A percentile compares a stretch with the other conserved stretches of the same genome.
Evolutionary conservation across 768 basidiomycete genomes (phyloP).

Genomic region (Trametes maxima): DNA sequence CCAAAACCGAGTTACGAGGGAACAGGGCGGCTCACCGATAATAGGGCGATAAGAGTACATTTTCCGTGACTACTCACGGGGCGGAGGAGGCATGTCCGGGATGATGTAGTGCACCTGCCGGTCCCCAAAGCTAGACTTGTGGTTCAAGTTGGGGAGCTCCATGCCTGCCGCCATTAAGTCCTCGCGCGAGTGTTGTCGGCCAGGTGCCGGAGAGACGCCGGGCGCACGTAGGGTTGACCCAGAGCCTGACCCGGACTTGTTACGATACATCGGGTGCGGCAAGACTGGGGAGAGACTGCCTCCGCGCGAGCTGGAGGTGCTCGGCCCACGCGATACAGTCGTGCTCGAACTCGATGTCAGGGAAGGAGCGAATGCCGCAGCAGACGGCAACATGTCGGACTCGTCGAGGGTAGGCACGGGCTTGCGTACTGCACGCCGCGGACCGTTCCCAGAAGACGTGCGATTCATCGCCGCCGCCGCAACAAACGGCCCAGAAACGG

Average conservation of each 20-base stretch:
- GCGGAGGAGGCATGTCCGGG: constrained; percentile 32
- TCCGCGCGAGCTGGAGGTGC: background rate
- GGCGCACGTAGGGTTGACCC: constrained; percentile 21
- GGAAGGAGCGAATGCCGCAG: background rate
- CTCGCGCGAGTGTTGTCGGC: constrained; percentile 25
- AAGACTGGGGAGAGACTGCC: constrained; percentile 5
- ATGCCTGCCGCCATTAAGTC: constrained; percentile 25
- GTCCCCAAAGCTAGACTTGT: constrained; percentile 36
- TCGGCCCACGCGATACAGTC: background rate
- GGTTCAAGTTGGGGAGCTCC: constrained; percentile 27
- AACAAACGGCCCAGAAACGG: background rate
- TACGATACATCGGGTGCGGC: constrained; percentile 11
- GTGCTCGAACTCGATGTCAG: background rate
- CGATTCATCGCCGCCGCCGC: constrained; percentile 16
- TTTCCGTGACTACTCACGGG: constrained; percentile 12
- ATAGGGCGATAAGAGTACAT: constrained; percentile 16
- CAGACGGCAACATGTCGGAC: constrained; percentile 2
- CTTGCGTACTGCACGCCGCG: constrained; percentile 25
- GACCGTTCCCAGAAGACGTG: constrained; percentile 12
- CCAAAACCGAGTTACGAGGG: background rate
- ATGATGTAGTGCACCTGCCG: constrained; percentile 33
- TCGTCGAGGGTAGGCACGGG: constrained; percentile 27
- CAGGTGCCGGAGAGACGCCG: constrained; percentile 4
- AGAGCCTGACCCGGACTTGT: constrained; percentile 18
- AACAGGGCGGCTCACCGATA: constrained; percentile 5